Evolutionary conservation across 2,329 filamentous ascomycete genomes (phyloP), one percentile per base, ranked within the genome.

Genomic region (Ceratocystis ficicola): DNA sequence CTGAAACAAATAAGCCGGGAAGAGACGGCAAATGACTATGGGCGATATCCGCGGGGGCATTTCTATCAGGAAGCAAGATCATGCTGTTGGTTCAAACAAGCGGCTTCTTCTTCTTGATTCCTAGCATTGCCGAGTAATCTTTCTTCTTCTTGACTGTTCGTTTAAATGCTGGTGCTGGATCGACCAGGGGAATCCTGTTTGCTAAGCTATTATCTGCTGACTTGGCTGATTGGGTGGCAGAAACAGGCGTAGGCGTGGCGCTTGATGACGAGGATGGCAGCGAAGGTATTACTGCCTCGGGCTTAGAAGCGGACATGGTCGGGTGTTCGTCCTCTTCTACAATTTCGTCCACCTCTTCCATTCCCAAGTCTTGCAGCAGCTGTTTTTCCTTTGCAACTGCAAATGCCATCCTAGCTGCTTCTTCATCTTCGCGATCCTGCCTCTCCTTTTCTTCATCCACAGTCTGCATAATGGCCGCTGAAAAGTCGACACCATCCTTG

Each of bases 91-190:
- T 44, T 75, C 72, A 86, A 3, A 84, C 80, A 20, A 86, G 72
- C 0, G 81, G 78, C 17, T 81, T 78, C 76, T 91, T 93, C 80
- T 90, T 94, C 79, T 96, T 96, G 71, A 96, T 92, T 0, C 92
- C 91, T 62, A 96, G 75, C 25, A 86, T 78, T 15, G 87, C 85
- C 0, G 85, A 79, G 66, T 88, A 83, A 67, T 94, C 86, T 75
- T 94, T 95, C 78, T 96, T 97, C 77, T 90, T 87, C 77, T 95
- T 96, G 62, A 87, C 80, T 55, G 85, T 83, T 68, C 88, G 81
- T 74, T 88, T 88, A 72, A 93, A 95, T n/a, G 65, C 65, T 8
- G 66, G 63, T 20, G 70, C 62, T 6, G 59, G 48, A 15, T 67
- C 71, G 59, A 62, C 67, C 36, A 67, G 60, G 8, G 66, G 48